Evolutionary conservation across 73 alveolate species (phyloP).

Genomic region (Effrenium voratum): DNA sequence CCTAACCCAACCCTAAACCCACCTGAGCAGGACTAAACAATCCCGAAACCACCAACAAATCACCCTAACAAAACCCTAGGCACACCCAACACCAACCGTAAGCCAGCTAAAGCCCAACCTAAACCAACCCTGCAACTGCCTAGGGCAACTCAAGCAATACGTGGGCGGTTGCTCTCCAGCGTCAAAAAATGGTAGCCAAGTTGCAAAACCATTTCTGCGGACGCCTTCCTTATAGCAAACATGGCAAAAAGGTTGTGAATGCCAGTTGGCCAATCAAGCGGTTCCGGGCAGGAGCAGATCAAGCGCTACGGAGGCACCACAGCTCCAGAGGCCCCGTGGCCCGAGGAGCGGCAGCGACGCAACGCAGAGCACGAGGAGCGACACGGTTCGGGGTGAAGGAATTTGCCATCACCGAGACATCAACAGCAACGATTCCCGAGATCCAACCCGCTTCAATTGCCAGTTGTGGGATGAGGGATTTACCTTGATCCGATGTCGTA

Average conservation of each 20-base stretch:
- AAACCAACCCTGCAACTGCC: no score
- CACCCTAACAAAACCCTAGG: no score
- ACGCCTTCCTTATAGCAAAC: not conserved
- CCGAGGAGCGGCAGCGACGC: slow-evolving; percentile 22
- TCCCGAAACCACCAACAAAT: no score
- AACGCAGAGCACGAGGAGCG: not conserved
- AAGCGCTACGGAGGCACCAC: slow-evolving; percentile 91
- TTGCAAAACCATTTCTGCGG: not conserved
- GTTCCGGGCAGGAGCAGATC: slow-evolving; percentile 41
- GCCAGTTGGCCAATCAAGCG: no score
- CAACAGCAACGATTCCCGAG: not conserved
- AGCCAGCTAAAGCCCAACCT: no score
- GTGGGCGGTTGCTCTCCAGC: no score
- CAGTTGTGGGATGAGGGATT: slow-evolving; percentile 18
- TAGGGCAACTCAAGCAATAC: no score
- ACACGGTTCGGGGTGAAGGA: no score
- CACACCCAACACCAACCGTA: no score
- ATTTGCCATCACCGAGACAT: slow-evolving; percentile 61
- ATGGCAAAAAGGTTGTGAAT: not conserved
- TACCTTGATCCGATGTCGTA: not conserved
- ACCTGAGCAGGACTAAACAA: no score
- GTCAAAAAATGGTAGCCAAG: not conserved
- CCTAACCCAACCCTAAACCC: slow-evolving; percentile 4
- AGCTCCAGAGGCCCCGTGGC: slow-evolving; percentile 72
- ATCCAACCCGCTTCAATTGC: not conserved